phyloP scores from a whole-genome alignment of 179 eudicot species.

The Silene noctiflora region DNA sequence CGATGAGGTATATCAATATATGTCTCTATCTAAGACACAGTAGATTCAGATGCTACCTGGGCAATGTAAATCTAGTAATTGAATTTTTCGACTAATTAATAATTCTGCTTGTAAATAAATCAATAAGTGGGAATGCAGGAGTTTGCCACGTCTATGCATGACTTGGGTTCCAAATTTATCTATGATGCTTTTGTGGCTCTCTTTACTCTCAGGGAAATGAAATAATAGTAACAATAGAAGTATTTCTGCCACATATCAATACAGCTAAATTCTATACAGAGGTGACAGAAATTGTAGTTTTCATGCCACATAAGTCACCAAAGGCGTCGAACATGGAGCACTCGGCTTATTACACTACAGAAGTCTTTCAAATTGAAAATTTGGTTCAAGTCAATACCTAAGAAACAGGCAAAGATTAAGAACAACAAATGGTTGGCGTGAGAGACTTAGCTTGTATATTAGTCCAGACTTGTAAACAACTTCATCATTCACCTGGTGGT shows the following conservation, averaged over 20 bases:
- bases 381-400: not conserved
- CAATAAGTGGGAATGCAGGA: no score
- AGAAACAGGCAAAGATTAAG: not conserved
- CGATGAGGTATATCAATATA: not conserved
- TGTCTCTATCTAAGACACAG: not conserved
- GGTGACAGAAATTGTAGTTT: not conserved
- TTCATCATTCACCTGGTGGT: not conserved
- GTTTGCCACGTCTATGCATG: no score
- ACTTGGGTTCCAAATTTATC: no score
- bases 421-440: not conserved
- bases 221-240: not conserved
- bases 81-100: conserved; percentile 2
- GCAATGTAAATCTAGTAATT: not conserved
- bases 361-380: not conserved
- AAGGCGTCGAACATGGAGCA: not conserved
- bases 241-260: not conserved
- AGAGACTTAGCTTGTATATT: conserved; percentile 12
- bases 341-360: conserved; percentile 9
- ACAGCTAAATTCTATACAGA: no score
- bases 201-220: no score
- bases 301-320: conserved; percentile 2
- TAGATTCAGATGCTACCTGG: not conserved
- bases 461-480: not conserved
- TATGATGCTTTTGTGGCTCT: no score
- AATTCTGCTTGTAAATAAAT: conserved; percentile 12